phyloP scores from a whole-genome alignment of 1,139 yeast genomes.

The Entelexis paramagnoliae region DNA sequence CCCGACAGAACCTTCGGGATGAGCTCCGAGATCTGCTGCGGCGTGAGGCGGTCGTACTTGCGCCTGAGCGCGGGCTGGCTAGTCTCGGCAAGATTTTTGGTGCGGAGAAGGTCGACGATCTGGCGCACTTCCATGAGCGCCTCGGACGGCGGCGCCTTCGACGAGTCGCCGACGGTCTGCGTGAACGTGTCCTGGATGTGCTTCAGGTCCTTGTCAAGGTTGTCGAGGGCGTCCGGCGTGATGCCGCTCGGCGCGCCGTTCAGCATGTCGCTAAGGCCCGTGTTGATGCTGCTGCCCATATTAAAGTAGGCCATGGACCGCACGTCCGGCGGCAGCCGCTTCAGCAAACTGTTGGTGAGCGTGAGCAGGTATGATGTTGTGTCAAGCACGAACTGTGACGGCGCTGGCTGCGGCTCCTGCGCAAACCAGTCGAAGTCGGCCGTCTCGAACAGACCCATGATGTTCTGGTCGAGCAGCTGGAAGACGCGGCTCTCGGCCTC shows the following conservation, averaged over 20 bases:
- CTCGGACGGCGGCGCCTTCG: conserved; percentile 12
- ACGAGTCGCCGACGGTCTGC: conserved; percentile 15
- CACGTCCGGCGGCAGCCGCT: conserved; percentile 67
- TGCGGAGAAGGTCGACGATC: conserved; percentile 45
- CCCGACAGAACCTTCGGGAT: conserved; percentile 9
- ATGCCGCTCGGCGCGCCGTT: conserved; percentile 38
- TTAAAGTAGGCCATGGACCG: conserved; percentile 71
- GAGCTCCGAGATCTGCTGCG: conserved; percentile 15
- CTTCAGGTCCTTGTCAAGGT: conserved; percentile 52
- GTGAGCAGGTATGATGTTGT: conserved; percentile 81
- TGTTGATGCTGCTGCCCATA: conserved; percentile 76
- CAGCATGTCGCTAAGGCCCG: conserved; percentile 54
- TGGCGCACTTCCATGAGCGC: conserved; percentile 52
- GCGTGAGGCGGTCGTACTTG: conserved; percentile 50
- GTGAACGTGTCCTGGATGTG: conserved; percentile 43
- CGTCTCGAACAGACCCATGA: conserved; percentile 69
- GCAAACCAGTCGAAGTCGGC: conserved; percentile 78
- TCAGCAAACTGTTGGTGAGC: conserved; percentile 77
- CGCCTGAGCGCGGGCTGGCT: conserved; percentile 47
- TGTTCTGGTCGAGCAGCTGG: conserved; percentile 55
- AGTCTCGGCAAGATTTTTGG: conserved; percentile 38
- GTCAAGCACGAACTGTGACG: conserved; percentile 69
- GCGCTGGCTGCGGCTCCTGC: conserved; percentile 44
- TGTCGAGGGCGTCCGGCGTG: conserved; percentile 41
- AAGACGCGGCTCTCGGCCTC: conserved; percentile 74